A percentile compares a stretch with the other conserved stretches of the same genome.
phyloP scores from a whole-genome alignment of 208 protist species.

The Lotmaria passim region DNA sequence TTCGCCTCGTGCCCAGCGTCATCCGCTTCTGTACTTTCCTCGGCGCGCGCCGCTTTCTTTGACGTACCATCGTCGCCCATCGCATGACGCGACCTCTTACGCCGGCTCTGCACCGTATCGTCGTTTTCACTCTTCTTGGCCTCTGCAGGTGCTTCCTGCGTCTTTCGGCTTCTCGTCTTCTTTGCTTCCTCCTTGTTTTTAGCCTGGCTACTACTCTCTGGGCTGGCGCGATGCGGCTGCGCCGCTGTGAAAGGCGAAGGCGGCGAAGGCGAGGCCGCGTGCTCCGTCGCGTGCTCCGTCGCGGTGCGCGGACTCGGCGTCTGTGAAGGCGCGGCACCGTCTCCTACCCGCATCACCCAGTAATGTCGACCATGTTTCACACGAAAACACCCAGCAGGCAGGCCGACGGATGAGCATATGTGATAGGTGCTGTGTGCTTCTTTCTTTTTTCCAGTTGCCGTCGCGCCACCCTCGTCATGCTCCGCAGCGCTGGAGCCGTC shows the following conservation, averaged over 20 bases:
- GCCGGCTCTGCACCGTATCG: not conserved
- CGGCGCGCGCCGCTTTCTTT: not conserved
- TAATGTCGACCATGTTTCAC: conserved; percentile 49
- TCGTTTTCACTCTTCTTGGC: conserved; percentile 12
- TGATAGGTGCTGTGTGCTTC: conserved; percentile 19
- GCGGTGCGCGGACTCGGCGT: not conserved
- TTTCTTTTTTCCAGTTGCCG: not conserved
- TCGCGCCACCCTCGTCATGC: not conserved
- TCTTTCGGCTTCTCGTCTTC: too few relatives aligned
- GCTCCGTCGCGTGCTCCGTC: too few relatives aligned
- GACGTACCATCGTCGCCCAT: conserved; percentile 1
- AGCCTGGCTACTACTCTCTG: not conserved
- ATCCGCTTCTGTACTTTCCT: too few relatives aligned
- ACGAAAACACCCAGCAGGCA: conserved; percentile 42
- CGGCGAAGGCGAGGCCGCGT: not conserved
- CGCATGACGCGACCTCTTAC: conserved; percentile 2
- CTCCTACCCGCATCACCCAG: conserved; percentile 37
- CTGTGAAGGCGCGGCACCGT: not conserved
- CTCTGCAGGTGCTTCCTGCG: too few relatives aligned
- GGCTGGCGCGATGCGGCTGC: not conserved
- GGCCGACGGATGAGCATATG: conserved; percentile 36
- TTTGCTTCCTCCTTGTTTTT: not conserved
- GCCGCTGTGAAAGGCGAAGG: not conserved
- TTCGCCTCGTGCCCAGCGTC: not conserved
- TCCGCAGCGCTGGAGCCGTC: not conserved